Evolutionary conservation across 148 eudicot genomes (phyloP).

Genomic region (Vaccinium darrowii): DNA sequence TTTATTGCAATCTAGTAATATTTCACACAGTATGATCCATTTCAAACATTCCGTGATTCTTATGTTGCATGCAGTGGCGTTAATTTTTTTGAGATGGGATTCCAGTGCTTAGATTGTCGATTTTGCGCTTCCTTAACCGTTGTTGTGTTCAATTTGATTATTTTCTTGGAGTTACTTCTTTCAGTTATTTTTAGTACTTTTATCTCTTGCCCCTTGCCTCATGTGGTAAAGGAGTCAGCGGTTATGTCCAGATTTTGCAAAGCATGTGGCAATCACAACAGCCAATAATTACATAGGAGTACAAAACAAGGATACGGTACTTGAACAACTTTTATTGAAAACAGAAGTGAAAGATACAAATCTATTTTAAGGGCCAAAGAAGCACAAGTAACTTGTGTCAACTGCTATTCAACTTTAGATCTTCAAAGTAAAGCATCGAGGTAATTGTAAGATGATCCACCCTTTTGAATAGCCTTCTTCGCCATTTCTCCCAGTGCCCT

Average conservation of each 20-base stretch:
- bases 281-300: not conserved
- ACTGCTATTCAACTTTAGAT: not conserved
- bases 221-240: not conserved
- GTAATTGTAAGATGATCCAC: conserved; percentile 17
- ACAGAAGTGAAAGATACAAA: not conserved
- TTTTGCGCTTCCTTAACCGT: not conserved
- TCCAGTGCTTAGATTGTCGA: not conserved
- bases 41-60: not conserved
- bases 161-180: not conserved
- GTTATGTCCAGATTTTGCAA: not conserved
- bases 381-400: not conserved
- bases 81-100: not conserved
- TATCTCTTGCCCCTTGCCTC: not conserved
- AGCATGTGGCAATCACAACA: not conserved
- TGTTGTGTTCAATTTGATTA: not conserved
- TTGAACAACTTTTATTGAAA: not conserved
- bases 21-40: not conserved
- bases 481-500: conserved; percentile 6
- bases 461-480: conserved; percentile 15
- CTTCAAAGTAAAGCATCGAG: conserved; percentile 12
- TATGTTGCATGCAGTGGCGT: not conserved
- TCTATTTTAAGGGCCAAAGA: not conserved
- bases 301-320: not conserved
- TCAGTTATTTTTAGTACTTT: not conserved
- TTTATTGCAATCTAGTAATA: not conserved